Conservation (phyloP, 176 grass and related monocot species). For the Paspalum vaginatum region DNA sequence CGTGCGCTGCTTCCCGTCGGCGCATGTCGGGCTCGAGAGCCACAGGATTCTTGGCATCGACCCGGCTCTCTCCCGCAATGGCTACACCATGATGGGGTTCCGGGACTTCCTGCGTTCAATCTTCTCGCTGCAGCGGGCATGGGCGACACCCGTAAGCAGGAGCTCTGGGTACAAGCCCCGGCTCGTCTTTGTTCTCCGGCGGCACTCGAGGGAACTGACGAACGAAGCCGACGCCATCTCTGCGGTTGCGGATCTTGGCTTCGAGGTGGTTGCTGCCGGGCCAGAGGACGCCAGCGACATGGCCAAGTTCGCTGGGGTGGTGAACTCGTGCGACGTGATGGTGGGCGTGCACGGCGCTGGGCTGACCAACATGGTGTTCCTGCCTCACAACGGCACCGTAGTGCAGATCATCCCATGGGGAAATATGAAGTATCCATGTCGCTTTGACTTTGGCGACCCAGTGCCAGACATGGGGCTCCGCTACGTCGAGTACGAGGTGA, state of each 20-base stretch:
- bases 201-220: slow-evolving; percentile 48
- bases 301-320: slow-evolving; percentile 16
- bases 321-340: slow-evolving; percentile 98
- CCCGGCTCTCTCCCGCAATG: slow-evolving; percentile 37
- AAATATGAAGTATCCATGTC: slow-evolving; percentile 44
- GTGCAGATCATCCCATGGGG: slow-evolving; percentile 83
- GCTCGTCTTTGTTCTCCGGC: slow-evolving; percentile 53
- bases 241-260: slow-evolving; percentile 31
- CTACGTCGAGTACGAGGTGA: slow-evolving; percentile 74
- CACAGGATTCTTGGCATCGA: slow-evolving; percentile 63
- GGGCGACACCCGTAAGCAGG: background rate
- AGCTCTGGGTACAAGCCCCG: slow-evolving; percentile 47
- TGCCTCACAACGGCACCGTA: slow-evolving; percentile 55
- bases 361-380: slow-evolving; percentile 96
- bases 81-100: slow-evolving; percentile 60
- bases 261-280: slow-evolving; percentile 53
- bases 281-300: slow-evolving; percentile 38
- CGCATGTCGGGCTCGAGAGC: slow-evolving; percentile 48
- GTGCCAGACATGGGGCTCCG: slow-evolving; percentile 57
- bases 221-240: slow-evolving; percentile 47
- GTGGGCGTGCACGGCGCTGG: slow-evolving; percentile 92
- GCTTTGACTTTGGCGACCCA: slow-evolving; percentile 51
- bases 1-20: slow-evolving; percentile 63
- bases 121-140: slow-evolving; percentile 40
- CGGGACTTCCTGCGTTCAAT: slow-evolving; percentile 53